phyloP scores from a whole-genome alignment of 1,284 basidiomycete genomes.

The Testicularia cyperi region DNA sequence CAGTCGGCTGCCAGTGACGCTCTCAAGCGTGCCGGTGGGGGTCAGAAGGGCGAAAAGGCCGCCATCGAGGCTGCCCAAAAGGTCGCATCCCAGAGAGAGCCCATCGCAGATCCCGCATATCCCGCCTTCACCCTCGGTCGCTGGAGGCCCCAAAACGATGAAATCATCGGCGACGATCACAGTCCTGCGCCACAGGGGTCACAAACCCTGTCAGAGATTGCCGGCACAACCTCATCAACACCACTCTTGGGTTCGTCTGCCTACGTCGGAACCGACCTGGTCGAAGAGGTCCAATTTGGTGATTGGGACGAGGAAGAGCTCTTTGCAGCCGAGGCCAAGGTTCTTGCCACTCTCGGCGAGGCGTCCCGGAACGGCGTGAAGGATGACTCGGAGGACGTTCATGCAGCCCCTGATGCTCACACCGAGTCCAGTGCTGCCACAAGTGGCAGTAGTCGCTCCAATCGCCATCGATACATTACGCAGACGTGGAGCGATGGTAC shows the following conservation, averaged over 20 bases:
- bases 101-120: constrained; percentile 22
- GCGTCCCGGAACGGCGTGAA: background rate
- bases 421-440: background rate
- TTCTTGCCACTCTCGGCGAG: constrained; percentile 4
- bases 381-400: no score
- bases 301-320: constrained; percentile 43
- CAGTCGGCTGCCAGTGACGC: constrained; percentile 15
- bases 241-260: background rate
- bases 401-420: no score
- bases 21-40: constrained; percentile 19
- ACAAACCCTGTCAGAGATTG: no score
- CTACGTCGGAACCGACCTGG: constrained; percentile 36
- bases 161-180: constrained; percentile 22
- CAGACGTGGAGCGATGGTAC: constrained; percentile 53
- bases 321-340: constrained; percentile 26
- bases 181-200: no score
- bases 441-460: background rate
- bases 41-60: constrained; percentile 19
- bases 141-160: constrained; percentile 30
- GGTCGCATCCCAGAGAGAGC: constrained; percentile 10
- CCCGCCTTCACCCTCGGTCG: constrained; percentile 34
- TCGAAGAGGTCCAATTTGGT: constrained; percentile 49
- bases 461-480: constrained; percentile 35
- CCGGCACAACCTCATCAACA: background rate
- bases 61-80: constrained; percentile 21